phyloP scores from a whole-genome alignment of 257 asterid species.

The Solanum bulbocastanum region DNA sequence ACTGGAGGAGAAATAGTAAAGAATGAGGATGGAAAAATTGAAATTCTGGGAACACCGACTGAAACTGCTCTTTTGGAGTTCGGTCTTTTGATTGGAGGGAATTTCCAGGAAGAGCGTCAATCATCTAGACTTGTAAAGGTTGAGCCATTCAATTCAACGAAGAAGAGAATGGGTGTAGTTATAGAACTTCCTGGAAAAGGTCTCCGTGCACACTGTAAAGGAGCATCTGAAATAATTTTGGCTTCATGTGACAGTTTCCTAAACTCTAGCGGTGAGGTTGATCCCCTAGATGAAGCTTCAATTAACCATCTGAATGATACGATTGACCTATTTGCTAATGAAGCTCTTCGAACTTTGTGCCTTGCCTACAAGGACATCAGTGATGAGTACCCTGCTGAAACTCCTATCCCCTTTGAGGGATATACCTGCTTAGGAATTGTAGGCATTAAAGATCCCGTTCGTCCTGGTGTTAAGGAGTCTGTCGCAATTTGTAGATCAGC shows the following conservation, averaged over 20 bases:
- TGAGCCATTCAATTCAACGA: constrained; percentile 76
- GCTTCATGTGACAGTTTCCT: constrained; percentile 64
- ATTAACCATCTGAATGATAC: constrained; percentile 34
- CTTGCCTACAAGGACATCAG: constrained; percentile 63
- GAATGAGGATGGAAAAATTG: constrained; percentile 37
- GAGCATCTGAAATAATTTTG: constrained; percentile 81
- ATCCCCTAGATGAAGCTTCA: constrained; percentile 43
- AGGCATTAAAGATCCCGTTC: constrained; percentile 88
- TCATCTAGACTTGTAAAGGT: constrained; percentile 54
- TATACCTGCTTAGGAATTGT: constrained; percentile 70
- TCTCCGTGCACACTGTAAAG: constrained; percentile 78
- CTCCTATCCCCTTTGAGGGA: constrained; percentile 54
- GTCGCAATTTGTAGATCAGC: constrained; percentile 79
- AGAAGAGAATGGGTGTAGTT: constrained; percentile 84
- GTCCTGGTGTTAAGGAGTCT: constrained; percentile 87
- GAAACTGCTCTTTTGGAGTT: constrained; percentile 81
- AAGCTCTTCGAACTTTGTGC: constrained; percentile 77
- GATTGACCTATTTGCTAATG: constrained; percentile 66
- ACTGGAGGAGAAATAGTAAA: constrained; percentile 81
- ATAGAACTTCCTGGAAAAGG: constrained; percentile 51
- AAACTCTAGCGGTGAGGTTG: constrained; percentile 40
- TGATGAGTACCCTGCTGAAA: constrained; percentile 30
- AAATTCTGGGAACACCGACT: constrained; percentile 78
- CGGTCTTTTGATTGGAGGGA: constrained; percentile 72
- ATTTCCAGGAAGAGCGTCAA: constrained; percentile 45